Conservation (phyloP, 2,329 filamentous ascomycete genomes). For the Xylaria sp. region DNA sequence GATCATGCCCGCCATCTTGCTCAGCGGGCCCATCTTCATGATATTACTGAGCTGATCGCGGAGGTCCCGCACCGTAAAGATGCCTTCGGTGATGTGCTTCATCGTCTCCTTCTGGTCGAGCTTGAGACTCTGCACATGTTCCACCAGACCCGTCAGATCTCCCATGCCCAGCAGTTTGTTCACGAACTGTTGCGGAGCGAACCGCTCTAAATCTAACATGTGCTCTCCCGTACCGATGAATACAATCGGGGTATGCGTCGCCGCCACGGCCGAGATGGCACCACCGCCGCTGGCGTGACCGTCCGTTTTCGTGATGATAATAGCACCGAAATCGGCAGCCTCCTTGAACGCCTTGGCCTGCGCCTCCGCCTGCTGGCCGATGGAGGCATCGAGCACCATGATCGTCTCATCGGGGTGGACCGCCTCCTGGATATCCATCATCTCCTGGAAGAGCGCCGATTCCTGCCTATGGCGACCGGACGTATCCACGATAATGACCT, state of each 20-base stretch:
- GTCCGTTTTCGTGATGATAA: conserved; percentile 98
- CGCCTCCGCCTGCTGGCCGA: conserved; percentile 90
- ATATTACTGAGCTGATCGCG: conserved; percentile 95
- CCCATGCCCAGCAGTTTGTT: conserved; percentile 95
- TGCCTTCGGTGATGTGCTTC: conserved; percentile 95
- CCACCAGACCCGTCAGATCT: conserved; percentile 88
- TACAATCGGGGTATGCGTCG: conserved; percentile 93
- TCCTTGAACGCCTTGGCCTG: conserved; percentile 97
- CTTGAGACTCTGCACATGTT: conserved; percentile 93
- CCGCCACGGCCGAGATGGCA: conserved; percentile 94
- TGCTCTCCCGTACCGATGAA: conserved; percentile 98
- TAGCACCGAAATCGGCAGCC: conserved; percentile 92
- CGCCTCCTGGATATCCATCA: conserved; percentile 91
- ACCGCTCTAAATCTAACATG: conserved; percentile 89
- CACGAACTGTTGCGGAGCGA: conserved; percentile 88
- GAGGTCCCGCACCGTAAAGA: conserved; percentile 91
- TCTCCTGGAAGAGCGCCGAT: conserved; percentile 90
- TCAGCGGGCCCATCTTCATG: conserved; percentile 98
- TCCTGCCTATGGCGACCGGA: conserved; percentile 94
- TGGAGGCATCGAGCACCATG: conserved; percentile 94
- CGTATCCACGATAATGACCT: conserved; percentile 98
- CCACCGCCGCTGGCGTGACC: conserved; percentile 93
- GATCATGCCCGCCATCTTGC: conserved; percentile 98
- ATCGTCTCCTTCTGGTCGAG: conserved; percentile 98
- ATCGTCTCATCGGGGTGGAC: conserved; percentile 93